phyloP scores from a whole-genome alignment of 2,329 filamentous ascomycete species.

The Sporothrix euskadiensis region DNA sequence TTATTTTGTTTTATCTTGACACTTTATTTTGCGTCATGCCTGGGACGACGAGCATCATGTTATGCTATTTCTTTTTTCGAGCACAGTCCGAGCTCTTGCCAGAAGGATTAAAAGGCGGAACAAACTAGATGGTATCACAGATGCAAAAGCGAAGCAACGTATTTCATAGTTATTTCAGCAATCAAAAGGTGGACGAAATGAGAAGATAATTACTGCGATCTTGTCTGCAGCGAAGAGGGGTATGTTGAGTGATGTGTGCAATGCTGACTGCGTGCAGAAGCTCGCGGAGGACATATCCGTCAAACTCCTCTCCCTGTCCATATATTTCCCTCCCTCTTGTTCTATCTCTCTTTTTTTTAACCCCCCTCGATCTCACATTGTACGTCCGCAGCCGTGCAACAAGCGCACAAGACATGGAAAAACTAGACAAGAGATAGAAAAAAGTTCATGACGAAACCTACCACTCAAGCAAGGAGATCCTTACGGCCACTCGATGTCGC shows the following conservation, averaged over 20 bases:
- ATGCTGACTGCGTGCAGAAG: neutral
- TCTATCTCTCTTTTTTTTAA: neutral
- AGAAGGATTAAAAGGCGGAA: neutral
- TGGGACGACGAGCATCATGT: neutral
- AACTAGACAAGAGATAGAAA: neutral
- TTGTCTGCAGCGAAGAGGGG: neutral
- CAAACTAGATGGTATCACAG: neutral
- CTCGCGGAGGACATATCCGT: neutral
- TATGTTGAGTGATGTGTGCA: neutral
- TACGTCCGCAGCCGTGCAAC: neutral
- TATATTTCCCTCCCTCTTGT: neutral
- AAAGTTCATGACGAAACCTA: neutral
- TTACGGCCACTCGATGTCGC: neutral
- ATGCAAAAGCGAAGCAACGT: neutral
- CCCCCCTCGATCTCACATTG: neutral
- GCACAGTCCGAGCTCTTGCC: neutral
- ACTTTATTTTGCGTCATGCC: neutral
- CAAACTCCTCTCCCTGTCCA: neutral
- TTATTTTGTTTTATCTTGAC: neutral
- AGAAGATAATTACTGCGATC: neutral
- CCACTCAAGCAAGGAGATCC: neutral
- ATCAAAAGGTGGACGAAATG: neutral
- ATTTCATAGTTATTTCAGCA: neutral
- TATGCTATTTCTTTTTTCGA: neutral
- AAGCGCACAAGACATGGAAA: neutral